A percentile compares a stretch with the other conserved stretches of the same genome.
Conservation (phyloP, 2,329 filamentous ascomycete species). For the Ophiostoma perfectum region DNA sequence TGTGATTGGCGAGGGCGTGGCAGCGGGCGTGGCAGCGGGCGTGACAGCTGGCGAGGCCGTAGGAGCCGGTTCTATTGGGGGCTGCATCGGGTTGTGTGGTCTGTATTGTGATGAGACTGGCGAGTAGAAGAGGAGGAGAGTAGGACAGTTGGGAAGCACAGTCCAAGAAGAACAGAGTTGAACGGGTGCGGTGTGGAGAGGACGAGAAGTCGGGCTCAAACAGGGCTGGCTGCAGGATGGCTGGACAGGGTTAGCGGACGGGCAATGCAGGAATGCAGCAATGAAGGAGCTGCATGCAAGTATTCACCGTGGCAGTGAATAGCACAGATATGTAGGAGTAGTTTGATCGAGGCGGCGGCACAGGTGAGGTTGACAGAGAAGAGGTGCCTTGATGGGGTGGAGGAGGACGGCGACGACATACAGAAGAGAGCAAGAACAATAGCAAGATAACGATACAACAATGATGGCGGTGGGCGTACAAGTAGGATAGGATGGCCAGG, state of each 20-base stretch:
- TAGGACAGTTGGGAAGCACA: neutral
- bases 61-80: constrained; percentile 2
- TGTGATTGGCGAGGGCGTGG: neutral
- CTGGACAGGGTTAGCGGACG: neutral
- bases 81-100: neutral
- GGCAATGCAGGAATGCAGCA: neutral
- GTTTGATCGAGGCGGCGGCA: too few relatives aligned
- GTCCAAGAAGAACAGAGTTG: too few relatives aligned
- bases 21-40: constrained; percentile 3
- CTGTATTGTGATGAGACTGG: neutral
- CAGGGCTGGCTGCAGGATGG: neutral
- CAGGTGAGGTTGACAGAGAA: too few relatives aligned
- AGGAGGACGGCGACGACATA: too few relatives aligned
- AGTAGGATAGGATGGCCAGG: too few relatives aligned
- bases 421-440: too few relatives aligned
- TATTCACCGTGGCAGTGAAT: neutral
- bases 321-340: neutral
- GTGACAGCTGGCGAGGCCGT: constrained; percentile 6
- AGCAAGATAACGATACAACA: too few relatives aligned
- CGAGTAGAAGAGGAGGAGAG: neutral
- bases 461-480: too few relatives aligned
- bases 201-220: neutral
- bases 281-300: neutral
- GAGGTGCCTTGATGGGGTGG: too few relatives aligned
- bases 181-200: too few relatives aligned